Conservation (phyloP, 2,329 filamentous ascomycete species). For the Diaporthe vexans region DNA sequence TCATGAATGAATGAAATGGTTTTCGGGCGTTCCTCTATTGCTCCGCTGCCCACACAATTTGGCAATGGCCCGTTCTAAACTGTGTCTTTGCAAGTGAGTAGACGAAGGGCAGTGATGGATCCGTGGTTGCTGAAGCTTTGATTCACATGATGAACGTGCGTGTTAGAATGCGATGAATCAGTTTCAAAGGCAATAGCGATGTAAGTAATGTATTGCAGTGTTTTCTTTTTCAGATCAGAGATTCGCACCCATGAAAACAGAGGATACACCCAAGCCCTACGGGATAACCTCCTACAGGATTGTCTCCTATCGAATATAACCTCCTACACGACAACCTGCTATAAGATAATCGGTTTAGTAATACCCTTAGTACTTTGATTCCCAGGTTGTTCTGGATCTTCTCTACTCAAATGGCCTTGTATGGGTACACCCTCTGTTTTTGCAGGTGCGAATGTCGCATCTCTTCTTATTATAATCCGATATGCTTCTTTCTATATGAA, state of each 20-base stretch:
- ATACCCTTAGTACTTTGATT: too few relatives aligned
- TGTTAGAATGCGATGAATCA: too few relatives aligned
- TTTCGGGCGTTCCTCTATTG: not conserved
- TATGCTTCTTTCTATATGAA: constrained; percentile 29
- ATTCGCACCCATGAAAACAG: too few relatives aligned
- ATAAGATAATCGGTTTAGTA: too few relatives aligned
- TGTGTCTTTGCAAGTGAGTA: not conserved
- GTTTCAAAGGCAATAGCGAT: not conserved
- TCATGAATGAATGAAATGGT: constrained; percentile 20
- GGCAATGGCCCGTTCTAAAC: not conserved
- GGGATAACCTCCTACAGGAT: too few relatives aligned
- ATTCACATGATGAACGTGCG: not conserved
- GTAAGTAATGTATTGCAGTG: not conserved
- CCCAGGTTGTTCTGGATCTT: too few relatives aligned
- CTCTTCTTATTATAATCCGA: not conserved
- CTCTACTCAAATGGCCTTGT: too few relatives aligned
- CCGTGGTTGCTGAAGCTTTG: not conserved
- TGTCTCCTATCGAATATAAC: too few relatives aligned
- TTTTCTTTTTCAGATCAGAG: not conserved
- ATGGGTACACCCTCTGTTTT: too few relatives aligned
- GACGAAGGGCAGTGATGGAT: not conserved
- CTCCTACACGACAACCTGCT: too few relatives aligned
- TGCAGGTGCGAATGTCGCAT: too few relatives aligned
- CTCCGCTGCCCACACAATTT: not conserved
- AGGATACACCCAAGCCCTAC: too few relatives aligned